phyloP scores from a whole-genome alignment of 2,329 filamentous ascomycete species.

The Xylaria sp. region DNA sequence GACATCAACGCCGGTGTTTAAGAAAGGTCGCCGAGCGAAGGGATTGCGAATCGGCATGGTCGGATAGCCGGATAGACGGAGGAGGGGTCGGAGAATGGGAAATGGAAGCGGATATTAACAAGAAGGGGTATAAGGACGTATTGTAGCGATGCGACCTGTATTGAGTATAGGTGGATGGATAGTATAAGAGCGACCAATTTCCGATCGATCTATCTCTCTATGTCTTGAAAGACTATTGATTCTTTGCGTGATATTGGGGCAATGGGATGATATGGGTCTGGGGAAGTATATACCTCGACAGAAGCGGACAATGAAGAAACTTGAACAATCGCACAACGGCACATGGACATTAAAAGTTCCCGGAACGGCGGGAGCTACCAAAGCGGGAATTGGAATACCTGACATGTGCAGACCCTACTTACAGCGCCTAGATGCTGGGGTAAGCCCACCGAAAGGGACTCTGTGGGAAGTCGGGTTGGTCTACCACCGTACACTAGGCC shows the following conservation, averaged over 20 bases:
- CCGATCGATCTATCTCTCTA: slow-evolving; percentile 29
- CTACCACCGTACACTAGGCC: not conserved
- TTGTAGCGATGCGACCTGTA: slow-evolving; percentile 28
- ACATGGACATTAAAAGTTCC: slow-evolving; percentile 9
- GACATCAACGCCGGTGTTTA: slow-evolving; percentile 54
- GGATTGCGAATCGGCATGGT: slow-evolving; percentile 70
- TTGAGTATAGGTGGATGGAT: slow-evolving; percentile 9
- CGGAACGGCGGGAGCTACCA: slow-evolving; percentile 32
- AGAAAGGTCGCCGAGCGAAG: slow-evolving; percentile 67
- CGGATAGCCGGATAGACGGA: slow-evolving; percentile 28
- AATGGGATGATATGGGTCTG: slow-evolving; percentile 7
- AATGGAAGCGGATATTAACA: slow-evolving; percentile 9
- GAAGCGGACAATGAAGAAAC: slow-evolving; percentile 17
- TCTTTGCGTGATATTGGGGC: slow-evolving; percentile 17
- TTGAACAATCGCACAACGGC: not conserved
- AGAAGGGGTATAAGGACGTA: slow-evolving; percentile 5
- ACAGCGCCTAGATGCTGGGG: slow-evolving; percentile 7
- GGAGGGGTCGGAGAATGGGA: slow-evolving; percentile 10
- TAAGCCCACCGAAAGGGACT: not conserved
- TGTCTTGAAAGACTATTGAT: slow-evolving; percentile 25
- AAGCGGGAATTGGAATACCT: slow-evolving; percentile 22
- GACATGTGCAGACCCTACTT: not conserved
- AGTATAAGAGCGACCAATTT: not conserved
- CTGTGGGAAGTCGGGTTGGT: not conserved
- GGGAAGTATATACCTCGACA: not conserved